Evolutionary conservation across 2,329 filamentous ascomycete genomes (phyloP).

Genomic region (Alternaria gansuensis): DNA sequence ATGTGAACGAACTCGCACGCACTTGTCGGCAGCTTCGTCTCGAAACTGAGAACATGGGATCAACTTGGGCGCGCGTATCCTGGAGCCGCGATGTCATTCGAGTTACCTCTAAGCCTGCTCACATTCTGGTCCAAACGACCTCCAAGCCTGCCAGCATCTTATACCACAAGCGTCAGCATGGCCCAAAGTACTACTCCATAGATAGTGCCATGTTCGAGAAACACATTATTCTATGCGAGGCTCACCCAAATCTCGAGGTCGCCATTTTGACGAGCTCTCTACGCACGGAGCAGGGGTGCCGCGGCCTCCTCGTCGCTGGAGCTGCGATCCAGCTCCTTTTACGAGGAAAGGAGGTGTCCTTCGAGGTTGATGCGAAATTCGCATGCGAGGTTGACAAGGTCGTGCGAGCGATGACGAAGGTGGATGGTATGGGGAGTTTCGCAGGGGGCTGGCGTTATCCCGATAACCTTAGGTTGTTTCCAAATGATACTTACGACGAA

Average conservation of each 20-base stretch:
- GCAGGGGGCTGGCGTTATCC: not conserved
- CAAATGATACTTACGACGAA: not conserved
- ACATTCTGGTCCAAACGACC: not conserved
- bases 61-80: no score
- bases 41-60: not conserved
- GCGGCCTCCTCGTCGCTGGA: not conserved
- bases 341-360: not conserved
- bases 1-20: not conserved
- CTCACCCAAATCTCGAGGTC: not conserved
- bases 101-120: not conserved
- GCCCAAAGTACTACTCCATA: not conserved
- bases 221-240: not conserved
- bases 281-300: no score
- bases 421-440: no score
- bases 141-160: not conserved
- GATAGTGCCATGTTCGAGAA: not conserved
- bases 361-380: not conserved
- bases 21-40: not conserved
- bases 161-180: no score
- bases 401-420: no score
- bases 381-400: not conserved
- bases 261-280: not conserved
- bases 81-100: no score
- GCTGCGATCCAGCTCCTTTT: not conserved
- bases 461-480: not conserved